Base-by-base conservation (phyloP, 352 stramenopile genomes). In the Thraustochytrium striatum region DNA sequence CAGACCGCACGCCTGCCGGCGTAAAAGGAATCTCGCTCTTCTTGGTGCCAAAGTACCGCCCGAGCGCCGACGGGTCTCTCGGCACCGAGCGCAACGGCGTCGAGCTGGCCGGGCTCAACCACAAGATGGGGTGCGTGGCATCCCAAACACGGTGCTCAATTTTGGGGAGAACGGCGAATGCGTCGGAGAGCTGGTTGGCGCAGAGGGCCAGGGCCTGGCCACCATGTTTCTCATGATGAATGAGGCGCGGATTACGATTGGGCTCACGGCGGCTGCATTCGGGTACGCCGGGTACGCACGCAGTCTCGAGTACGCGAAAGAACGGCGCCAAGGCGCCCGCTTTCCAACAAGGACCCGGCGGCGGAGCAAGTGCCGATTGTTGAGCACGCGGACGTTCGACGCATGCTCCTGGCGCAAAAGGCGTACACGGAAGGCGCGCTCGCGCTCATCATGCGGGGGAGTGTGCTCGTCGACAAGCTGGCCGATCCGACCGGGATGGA, bases 171-270 rank as follows among this genome's bases (percentile, higher is more conserved):
- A 57, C 0, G 62, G n/a, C 1, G 82, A 69, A 25, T 36, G 58
- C 16, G 81, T 79, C 25, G 82, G 82, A 19, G 82, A 81, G 33
- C 72, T 85, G 8, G 68, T 85, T 52, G 82, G 82, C 32, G 50
- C 83, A 38, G 55, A 82, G 32, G 73, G 83, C 39, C 39, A 72
- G 36, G 82, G 82, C 21, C 73, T 85, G 25, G 62, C 36, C 8
- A 52, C 57, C 43, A 85, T 85, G 82, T 85, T 85, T 52, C 69
- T 72, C 69, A 83, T 85, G 62, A 85, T 85, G 78, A 85, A 85
- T 36, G 81, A 83, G 57, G 53, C 81, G 28, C 72, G 82, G 35
- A 59, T 85, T 39, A 83, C 72, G 5, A 83, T 82, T 19, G 72
- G 79, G n/a, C 16, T 85, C 19, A 41, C 39, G 36, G 83, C 79